Evolutionary conservation across 345 rosid species (phyloP), one percentile per base, ranked within the genome.

Genomic region (Sonneratia caseolaris): DNA sequence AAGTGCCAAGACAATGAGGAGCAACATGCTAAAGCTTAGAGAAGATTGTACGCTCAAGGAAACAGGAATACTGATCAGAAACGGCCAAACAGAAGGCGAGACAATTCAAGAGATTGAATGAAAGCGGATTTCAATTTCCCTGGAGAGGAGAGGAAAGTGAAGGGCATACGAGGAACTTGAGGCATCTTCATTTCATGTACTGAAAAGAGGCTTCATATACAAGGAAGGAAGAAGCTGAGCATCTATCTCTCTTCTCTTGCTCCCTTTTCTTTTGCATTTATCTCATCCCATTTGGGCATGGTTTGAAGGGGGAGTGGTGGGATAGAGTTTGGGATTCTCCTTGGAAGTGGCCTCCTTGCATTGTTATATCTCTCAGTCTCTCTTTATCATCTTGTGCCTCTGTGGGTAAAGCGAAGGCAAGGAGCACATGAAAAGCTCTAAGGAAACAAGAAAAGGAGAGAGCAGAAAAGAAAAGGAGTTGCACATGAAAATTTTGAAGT

Each of bases 171-270:
- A 56, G 82, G 80, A 85, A 78, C 78, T 81, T 78, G 82, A 78
- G 72, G 82, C 70, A 77, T 80, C 79, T 38, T 69, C 84, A 84
- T 84, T 80, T 42, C 76, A 83, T 79, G 86, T 76, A 69, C 68
- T 45, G 45, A 36, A 70, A 74, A 68, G 84, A 82, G 86, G 70
- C 84, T 85, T 85, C 77, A 83, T 72, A 79, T 76, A 76, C 85
- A 87, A 85, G 88, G 80, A 81, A 83, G 86, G 84, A 87, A 84
- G 87, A 78, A 79, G 83, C 84, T 82, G 76, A 71, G 81, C 79
- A 80, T 79, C 79, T 4, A 71, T 81, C 84, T 84, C 83, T 68
- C 15, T 16, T 55, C n/a, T 72, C 62, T 57, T 70, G 59, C 22
- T 4, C 59, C 59, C 59, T 70, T 71, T 32, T 38, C 71, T 72